These are phyloP conservation scores for Mycena kentingensis DNA, from an alignment of 768 basidiomycete species.

Conservation along the genomic window DNA sequence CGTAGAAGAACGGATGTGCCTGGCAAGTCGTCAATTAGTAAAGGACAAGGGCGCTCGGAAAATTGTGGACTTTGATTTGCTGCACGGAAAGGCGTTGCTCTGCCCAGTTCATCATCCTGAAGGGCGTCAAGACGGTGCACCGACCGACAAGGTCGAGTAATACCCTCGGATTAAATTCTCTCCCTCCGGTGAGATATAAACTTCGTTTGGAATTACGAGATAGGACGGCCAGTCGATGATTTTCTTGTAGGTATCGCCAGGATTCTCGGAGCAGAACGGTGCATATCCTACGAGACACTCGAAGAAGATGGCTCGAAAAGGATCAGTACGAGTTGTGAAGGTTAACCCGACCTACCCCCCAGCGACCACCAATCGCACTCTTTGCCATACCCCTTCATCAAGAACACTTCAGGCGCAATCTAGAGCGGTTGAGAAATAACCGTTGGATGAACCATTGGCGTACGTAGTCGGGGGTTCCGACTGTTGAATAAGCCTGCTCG, in stretches of 20 bases:
- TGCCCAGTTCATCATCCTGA: constrained; percentile 84
- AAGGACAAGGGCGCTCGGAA: too few relatives aligned
- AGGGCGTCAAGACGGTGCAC: constrained; percentile 16
- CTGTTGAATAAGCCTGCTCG: constrained; percentile 87
- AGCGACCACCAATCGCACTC: constrained; percentile 99
- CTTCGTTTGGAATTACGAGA: constrained; percentile 92
- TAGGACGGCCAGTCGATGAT: constrained; percentile 95
- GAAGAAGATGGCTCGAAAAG: constrained; percentile 81
- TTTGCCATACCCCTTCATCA: constrained; percentile 96
- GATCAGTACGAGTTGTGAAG: background rate
- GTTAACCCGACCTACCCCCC: constrained; percentile 41
- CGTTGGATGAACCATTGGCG: constrained; percentile 38
- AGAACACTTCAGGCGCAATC: constrained; percentile 97
- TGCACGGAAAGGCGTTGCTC: constrained; percentile 74
- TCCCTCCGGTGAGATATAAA: constrained; percentile 88
- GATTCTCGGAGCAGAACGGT: constrained; percentile 96
- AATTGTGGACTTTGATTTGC: too few relatives aligned
- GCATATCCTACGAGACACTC: constrained; percentile 98
- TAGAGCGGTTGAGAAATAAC: constrained; percentile 35
- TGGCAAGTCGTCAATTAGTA: too few relatives aligned
- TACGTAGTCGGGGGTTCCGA: constrained; percentile 63
- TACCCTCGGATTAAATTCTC: constrained; percentile 88
- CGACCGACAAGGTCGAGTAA: background rate
- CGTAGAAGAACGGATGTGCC: constrained; percentile 90
- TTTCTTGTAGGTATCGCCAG: constrained; percentile 97